Conservation (phyloP, 1,139 yeast species). For the Nematodospora anomalae region DNA sequence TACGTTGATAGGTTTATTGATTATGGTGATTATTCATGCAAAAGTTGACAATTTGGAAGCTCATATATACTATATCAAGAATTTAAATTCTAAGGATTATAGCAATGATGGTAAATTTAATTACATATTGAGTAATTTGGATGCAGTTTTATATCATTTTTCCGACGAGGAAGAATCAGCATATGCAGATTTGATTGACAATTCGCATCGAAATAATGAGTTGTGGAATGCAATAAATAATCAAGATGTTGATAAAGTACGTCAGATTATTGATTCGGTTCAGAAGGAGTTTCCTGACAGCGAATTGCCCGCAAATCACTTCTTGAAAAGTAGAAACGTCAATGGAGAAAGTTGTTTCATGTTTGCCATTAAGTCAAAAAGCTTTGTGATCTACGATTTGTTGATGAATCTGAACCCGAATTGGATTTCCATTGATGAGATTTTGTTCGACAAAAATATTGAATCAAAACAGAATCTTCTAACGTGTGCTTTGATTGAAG, state of each 20-base stretch:
- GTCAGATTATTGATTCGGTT: conserved; percentile 21
- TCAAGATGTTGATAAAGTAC: conserved; percentile 25
- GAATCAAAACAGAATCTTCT: conserved; percentile 54
- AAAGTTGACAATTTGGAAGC: conserved; percentile 58
- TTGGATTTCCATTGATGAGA: conserved; percentile 63
- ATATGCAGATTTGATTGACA: conserved; percentile 35
- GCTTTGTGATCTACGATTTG: conserved; percentile 43
- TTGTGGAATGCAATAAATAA: conserved; percentile 56
- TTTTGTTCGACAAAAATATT: conserved; percentile 61
- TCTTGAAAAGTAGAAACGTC: conserved; percentile 51
- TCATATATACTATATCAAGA: conserved; percentile 64
- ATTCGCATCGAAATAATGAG: conserved; percentile 50
- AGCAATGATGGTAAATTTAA: conserved; percentile 38
- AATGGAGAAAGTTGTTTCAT: conserved; percentile 69
- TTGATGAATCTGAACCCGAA: conserved; percentile 44
- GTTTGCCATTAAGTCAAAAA: conserved; percentile 50
- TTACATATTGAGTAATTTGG: conserved; percentile 68
- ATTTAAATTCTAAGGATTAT: conserved; percentile 45
- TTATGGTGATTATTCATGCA: conserved; percentile 70
- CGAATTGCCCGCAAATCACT: conserved; percentile 37
- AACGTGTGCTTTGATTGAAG: conserved; percentile 59
- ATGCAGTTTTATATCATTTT: conserved; percentile 74
- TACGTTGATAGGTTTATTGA: conserved; percentile 67
- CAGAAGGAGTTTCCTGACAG: conserved; percentile 20
- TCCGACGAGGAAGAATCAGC: conserved; percentile 34